Evolutionary conservation across 179 eudicot species (phyloP), one percentile per base, ranked within the genome.

Genomic region (Amaranthus tricolor): DNA sequence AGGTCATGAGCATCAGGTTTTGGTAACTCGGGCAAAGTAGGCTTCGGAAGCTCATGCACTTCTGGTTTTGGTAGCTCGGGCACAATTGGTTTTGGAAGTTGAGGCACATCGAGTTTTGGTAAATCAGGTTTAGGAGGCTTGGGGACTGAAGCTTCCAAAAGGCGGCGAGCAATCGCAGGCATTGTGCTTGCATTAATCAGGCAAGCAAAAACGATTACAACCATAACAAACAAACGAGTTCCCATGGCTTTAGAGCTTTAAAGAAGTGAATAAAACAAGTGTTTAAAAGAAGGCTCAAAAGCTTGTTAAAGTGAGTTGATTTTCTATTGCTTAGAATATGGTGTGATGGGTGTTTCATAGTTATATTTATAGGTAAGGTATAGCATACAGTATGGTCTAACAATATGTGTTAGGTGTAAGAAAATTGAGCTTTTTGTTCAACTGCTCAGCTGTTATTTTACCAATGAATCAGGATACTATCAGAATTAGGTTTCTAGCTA

Each of bases 71-170:
- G 72, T 7, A 75, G 9, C 10, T 79, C 82, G 7, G 74, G 82
- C 19, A 49, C 12, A 5, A 49, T 67, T 8, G 79, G 69, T 62
- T 62, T 76, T 5, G 79, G 70, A 14, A 76, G 60, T 15, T 75
- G 68, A 10, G 75, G 71, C 65, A 10, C 21, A 15, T 20, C 17
- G 62, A 73, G 45, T 31, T 73, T 64, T 12, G 86, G 84, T 15
- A 81, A 15, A 31, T 74, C 81, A 49, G 77, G 79, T 43, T 79
- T 76, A 7, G 85, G 83, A 64, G 75, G 64, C 49, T 84, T 74
- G 3, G 84, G 86, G 47, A 77, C 21, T 48, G 78, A 45, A n/a
- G 68, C 21, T 62, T 81, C 82, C 8, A 78, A 54, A 54, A 76
- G 84, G 56, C n/a, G 84, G 14, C 82, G 80, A 51, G 81, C 77